These are phyloP conservation scores for Dactylorhiza incarnata DNA, from an alignment of 106 monocot genomes.

Conservation along the genomic window DNA sequence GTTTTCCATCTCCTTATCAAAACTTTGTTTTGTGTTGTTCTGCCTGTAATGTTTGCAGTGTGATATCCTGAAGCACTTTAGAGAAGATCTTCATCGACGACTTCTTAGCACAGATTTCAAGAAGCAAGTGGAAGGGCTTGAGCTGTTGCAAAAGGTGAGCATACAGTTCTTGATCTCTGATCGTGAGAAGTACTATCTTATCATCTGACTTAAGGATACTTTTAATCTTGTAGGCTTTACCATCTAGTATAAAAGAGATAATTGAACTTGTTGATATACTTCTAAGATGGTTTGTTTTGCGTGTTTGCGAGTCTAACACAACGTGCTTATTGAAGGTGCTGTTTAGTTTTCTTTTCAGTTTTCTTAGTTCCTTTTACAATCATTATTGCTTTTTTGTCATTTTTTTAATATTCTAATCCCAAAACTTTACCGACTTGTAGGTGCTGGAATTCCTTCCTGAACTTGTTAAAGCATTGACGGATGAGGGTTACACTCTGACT, in stretches of 20 bases:
- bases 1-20: not conserved
- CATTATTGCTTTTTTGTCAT: not conserved
- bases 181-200: not conserved
- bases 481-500: constrained; percentile 71
- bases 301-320: constrained; percentile 97
- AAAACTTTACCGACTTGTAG: constrained; percentile 21
- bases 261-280: constrained; percentile 92
- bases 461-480: constrained; percentile 65
- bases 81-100: constrained; percentile 86
- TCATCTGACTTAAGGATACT: not conserved
- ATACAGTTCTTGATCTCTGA: not conserved
- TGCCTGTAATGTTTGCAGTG: constrained; percentile 31
- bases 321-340: constrained; percentile 93
- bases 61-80: constrained; percentile 76
- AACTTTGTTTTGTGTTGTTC: not conserved
- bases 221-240: constrained; percentile 52
- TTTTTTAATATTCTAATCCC: not conserved
- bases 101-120: constrained; percentile 88
- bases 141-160: constrained; percentile 83
- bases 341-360: not conserved
- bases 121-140: constrained; percentile 98
- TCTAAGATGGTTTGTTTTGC: constrained; percentile 95
- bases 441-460: constrained; percentile 97
- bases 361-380: not conserved
- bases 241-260: constrained; percentile 65